phyloP scores from a whole-genome alignment of 2,329 filamentous ascomycete genomes.

The Lojkania enalia region DNA sequence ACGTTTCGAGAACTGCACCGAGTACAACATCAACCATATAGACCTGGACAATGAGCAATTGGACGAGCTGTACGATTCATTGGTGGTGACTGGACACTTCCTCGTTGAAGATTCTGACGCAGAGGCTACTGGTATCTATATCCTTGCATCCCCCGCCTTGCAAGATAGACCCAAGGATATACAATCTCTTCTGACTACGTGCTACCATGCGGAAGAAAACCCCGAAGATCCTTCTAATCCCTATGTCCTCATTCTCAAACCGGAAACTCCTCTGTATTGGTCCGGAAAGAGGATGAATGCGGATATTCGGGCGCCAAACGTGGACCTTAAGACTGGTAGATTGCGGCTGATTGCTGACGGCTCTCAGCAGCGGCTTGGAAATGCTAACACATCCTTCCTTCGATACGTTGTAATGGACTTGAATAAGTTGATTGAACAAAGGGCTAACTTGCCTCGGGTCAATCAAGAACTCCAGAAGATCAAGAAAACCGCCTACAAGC shows the following conservation, averaged over 20 bases:
- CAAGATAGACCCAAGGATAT: slow-evolving; percentile 78
- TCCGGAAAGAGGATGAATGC: slow-evolving; percentile 74
- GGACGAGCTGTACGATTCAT: slow-evolving; percentile 76
- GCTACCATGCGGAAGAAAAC: slow-evolving; percentile 68
- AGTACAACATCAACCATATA: slow-evolving; percentile 85
- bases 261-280: slow-evolving; percentile 80
- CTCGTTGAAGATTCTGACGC: slow-evolving; percentile 74
- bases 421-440: slow-evolving; percentile 86
- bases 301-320: slow-evolving; percentile 72
- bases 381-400: slow-evolving; percentile 76
- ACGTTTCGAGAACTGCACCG: slow-evolving; percentile 93
- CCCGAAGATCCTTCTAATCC: slow-evolving; percentile 76
- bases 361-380: slow-evolving; percentile 74
- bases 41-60: slow-evolving; percentile 68
- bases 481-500: slow-evolving; percentile 91
- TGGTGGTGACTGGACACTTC: slow-evolving; percentile 84
- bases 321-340: slow-evolving; percentile 85
- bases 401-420: slow-evolving; percentile 82
- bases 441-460: slow-evolving; percentile 90
- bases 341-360: slow-evolving; percentile 87
- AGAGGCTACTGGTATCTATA: slow-evolving; percentile 70
- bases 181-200: slow-evolving; percentile 80
- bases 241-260: slow-evolving; percentile 82
- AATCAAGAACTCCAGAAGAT: slow-evolving; percentile 91
- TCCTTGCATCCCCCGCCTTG: slow-evolving; percentile 83